Evolutionary conservation across 2,329 filamentous ascomycete species (phyloP).

Genomic region (Penicillium sp.): DNA sequence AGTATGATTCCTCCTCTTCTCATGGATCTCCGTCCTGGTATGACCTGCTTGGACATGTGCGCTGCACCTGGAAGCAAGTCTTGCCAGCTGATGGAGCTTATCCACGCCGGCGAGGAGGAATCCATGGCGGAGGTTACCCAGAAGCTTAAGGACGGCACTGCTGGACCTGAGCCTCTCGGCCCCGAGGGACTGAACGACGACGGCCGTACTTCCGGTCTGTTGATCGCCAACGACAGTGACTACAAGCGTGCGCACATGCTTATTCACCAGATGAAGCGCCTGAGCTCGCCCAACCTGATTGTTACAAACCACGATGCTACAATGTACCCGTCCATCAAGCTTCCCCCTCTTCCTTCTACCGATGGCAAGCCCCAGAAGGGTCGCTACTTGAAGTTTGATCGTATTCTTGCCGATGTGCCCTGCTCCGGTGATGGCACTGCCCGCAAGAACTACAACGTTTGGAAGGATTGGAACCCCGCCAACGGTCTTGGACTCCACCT

Average conservation of each 20-base stretch:
- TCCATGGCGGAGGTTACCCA: constrained; percentile 72
- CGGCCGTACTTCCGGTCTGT: constrained; percentile 83
- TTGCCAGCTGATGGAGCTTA: constrained; percentile 89
- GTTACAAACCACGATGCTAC: constrained; percentile 98
- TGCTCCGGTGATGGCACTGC: constrained; percentile 94
- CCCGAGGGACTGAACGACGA: constrained; percentile 67
- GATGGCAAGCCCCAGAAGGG: constrained; percentile 57
- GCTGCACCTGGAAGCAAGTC: constrained; percentile 97
- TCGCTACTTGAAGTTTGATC: constrained; percentile 91
- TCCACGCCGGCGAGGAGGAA: constrained; percentile 89
- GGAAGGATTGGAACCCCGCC: constrained; percentile 90
- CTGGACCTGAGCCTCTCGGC: constrained; percentile 47
- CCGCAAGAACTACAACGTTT: constrained; percentile 89
- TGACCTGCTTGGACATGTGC: constrained; percentile 93
- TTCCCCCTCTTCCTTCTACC: constrained; percentile 61
- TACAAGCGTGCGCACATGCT: constrained; percentile 97
- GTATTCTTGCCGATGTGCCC: constrained; percentile 93
- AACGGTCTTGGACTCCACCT: constrained; percentile 84
- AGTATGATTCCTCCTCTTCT: constrained; percentile 98
- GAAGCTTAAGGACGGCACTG: constrained; percentile 62
- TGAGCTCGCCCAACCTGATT: constrained; percentile 93
- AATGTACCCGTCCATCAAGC: constrained; percentile 86
- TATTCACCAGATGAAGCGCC: constrained; percentile 94
- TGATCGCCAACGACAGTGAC: constrained; percentile 95
- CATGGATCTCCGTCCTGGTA: constrained; percentile 86